Conservation (phyloP, 805 yeast species). For the Ascoidea rubescens region DNA sequence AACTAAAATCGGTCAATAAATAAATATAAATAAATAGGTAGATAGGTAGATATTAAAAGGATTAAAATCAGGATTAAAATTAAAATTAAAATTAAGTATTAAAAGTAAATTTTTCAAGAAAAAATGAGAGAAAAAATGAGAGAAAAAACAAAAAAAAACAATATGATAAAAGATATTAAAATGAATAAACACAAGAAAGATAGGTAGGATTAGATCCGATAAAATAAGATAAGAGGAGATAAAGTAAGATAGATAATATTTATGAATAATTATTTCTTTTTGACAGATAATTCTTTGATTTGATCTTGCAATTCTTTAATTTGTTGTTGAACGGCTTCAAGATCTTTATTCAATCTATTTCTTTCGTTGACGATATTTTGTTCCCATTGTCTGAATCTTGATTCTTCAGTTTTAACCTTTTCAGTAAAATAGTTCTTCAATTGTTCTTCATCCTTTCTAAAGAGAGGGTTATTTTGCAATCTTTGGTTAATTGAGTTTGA, state of each 20-base stretch:
- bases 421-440: slow-evolving; percentile 91
- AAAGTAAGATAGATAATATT: neutral
- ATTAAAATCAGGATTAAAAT: no score
- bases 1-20: no score
- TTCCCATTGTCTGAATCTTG: slow-evolving; percentile 97
- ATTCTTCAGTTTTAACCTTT: slow-evolving; percentile 93
- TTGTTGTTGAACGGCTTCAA: slow-evolving; percentile 76
- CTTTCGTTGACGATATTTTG: slow-evolving; percentile 91
- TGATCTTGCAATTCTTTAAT: slow-evolving; percentile 64
- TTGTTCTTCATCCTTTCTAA: slow-evolving; percentile 91
- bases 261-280: slow-evolving; percentile 17
- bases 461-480: slow-evolving; percentile 71
- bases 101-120: no score
- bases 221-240: neutral
- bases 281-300: slow-evolving; percentile 47
- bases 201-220: neutral
- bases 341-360: slow-evolving; percentile 83
- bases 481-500: slow-evolving; percentile 19
- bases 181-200: no score
- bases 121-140: no score
- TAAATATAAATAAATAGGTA: no score
- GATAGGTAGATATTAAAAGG: no score
- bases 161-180: no score
- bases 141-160: no score
- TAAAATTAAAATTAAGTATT: no score